Base-by-base conservation (phyloP, 495 filamentous ascomycete genomes). In the Amphirosellinia nigrospora region DNA sequence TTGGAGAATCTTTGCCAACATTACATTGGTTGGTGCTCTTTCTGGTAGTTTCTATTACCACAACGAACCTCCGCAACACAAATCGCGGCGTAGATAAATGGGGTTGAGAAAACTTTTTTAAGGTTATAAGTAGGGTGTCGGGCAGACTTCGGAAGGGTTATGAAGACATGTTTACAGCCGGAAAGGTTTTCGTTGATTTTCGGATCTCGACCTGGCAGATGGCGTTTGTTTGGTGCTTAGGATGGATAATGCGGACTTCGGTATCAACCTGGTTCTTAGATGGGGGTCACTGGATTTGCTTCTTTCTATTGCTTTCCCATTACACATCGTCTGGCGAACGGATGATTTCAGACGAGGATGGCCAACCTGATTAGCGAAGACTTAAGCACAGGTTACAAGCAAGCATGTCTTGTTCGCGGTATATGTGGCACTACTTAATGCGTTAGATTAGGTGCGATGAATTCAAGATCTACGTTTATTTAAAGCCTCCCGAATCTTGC, bases 1-100 rank as follows among this genome's bases (percentile, higher is more conserved):
- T 84, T 98, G 55, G 96, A 98, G 85, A 98, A 98, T 81, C 85
- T 99, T 68, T 98, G 96, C 77, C 96, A 98, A 82, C 96, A 98
- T 82, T 99, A 98, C 80, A 98, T 98, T 69, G 96, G 95, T 64
- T 96, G 94, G 93, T 97, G 93, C 80, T 94, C 92, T 81, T 96
- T 95, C 86, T 95, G 93, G 92, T 96, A 80, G 59, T 43, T 0
- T 11, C 10, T 16, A 16, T 39, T 21, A 43, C 7, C 28, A 10
- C 15, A 9, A 48, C 38, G 6, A 21, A 3, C 19, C 16, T 21
- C 9, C 9, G 28, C 8, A 28, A 41, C 11, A 39, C 36, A 23
- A 59, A 23, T 7, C 1, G 32, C 11, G 7, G 39, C 38, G 19
- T n/a, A 30, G 36, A 38, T 26, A 26, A 16, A 45, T 26, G 26